Percentiles rank a stretch among this genome's conserved stretches.
These are phyloP conservation scores for Secale cereale DNA, from an alignment of 176 grass and related monocot species.

Conservation along the genomic window DNA sequence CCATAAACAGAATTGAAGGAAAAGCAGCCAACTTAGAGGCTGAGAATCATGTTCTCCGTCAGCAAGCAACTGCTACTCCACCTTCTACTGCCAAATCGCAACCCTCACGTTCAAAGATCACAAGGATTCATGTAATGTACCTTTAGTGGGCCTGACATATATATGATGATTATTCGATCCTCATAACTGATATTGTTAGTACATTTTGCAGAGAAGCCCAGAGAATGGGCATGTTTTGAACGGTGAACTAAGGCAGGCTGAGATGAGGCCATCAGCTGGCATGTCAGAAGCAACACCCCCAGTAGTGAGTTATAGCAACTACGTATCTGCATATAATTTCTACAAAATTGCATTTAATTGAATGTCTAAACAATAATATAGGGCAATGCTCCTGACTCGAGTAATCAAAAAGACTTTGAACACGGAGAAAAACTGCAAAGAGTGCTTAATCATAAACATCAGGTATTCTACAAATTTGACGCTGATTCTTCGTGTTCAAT, in stretches of 20 bases:
- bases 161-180: constrained; percentile 23
- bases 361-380: constrained; percentile 27
- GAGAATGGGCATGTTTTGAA: constrained; percentile 72
- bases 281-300: constrained; percentile 40
- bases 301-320: constrained; percentile 36
- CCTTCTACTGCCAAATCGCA: constrained; percentile 55
- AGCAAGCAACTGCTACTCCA: constrained; percentile 59
- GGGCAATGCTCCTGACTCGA: constrained; percentile 36
- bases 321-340: constrained; percentile 9
- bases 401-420: constrained; percentile 54
- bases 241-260: constrained; percentile 54
- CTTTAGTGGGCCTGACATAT: constrained; percentile 3
- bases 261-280: constrained; percentile 37
- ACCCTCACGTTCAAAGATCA: constrained; percentile 48
- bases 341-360: constrained; percentile 11
- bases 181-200: constrained; percentile 17
- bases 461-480: constrained; percentile 42
- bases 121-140: constrained; percentile 49
- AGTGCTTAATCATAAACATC: constrained; percentile 65
- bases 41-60: constrained; percentile 70
- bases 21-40: constrained; percentile 70
- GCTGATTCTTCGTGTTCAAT: constrained; percentile 11
- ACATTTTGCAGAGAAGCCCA: constrained; percentile 57
- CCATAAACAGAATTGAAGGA: constrained; percentile 54
- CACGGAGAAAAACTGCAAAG: constrained; percentile 71